These are phyloP conservation scores for Isatis tinctoria DNA, from an alignment of 345 rosid species.

Conservation along the genomic window DNA sequence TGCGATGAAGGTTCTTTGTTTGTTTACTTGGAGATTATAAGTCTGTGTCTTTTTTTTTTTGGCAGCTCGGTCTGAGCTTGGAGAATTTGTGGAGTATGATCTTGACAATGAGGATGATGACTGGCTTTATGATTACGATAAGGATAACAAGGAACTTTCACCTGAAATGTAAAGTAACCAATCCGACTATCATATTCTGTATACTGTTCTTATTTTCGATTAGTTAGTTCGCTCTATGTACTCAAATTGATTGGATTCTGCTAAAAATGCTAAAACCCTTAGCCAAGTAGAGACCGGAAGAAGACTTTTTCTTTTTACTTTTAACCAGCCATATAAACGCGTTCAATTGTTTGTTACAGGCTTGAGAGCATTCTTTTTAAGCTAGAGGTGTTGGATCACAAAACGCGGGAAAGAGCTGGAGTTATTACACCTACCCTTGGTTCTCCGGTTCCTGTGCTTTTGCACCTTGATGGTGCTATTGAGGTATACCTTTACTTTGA, in stretches of 20 bases:
- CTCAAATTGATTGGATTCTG: background rate
- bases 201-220: background rate
- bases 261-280: background rate
- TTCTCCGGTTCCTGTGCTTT: conserved; percentile 74
- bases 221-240: background rate
- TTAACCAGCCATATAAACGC: background rate
- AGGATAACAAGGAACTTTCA: conserved; percentile 52
- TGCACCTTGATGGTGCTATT: conserved; percentile 77
- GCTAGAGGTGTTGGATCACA: conserved; percentile 96
- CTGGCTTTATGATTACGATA: conserved; percentile 72
- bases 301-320: background rate
- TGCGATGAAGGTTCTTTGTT: background rate
- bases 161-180: conserved; percentile 59
- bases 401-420: conserved; percentile 96
- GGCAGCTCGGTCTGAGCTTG: conserved; percentile 95
- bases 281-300: background rate
- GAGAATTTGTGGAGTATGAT: conserved; percentile 97
- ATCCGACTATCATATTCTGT: background rate
- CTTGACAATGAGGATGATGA: conserved; percentile 98
- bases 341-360: conserved; percentile 39
- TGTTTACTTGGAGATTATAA: background rate
- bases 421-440: conserved; percentile 79
- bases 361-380: conserved; percentile 77
- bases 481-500: conserved; percentile 54
- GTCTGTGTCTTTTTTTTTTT: conserved; percentile 7